These are phyloP conservation scores for Starmerella etchellsii DNA, from an alignment of 805 yeast genomes.

Conservation along the genomic window DNA sequence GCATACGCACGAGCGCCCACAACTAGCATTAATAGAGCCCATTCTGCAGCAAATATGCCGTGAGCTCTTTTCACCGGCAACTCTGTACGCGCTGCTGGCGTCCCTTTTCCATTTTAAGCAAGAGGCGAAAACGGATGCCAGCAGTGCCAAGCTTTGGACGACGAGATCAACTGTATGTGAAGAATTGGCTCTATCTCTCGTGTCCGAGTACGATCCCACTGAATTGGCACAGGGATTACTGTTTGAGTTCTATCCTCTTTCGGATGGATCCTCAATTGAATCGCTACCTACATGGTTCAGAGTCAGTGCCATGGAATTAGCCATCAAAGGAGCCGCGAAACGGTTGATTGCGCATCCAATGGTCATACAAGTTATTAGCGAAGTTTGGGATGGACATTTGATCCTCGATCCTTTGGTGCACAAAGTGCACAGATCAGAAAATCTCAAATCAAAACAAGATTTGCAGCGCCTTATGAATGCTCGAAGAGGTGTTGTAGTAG, in stretches of 20 bases:
- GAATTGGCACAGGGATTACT: slow-evolving; percentile 37
- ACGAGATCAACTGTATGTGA: slow-evolving; percentile 44
- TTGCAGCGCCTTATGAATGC: slow-evolving; percentile 21
- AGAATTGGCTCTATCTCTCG: slow-evolving; percentile 38
- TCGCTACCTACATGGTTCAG: slow-evolving; percentile 30
- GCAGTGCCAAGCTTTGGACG: slow-evolving; percentile 25
- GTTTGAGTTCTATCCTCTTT: slow-evolving; percentile 35
- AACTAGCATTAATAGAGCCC: slow-evolving; percentile 37
- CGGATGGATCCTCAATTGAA: slow-evolving; percentile 24
- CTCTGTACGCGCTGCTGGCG: slow-evolving; percentile 32
- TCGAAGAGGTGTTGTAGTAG: slow-evolving; percentile 27
- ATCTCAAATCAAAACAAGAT: slow-evolving; percentile 18
- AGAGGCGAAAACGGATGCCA: slow-evolving; percentile 26
- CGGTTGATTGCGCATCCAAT: slow-evolving; percentile 41
- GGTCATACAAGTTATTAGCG: slow-evolving; percentile 35
- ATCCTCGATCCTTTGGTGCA: slow-evolving; percentile 30
- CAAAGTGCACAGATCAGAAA: slow-evolving; percentile 26
- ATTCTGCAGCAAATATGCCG: slow-evolving; percentile 29
- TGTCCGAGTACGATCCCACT: slow-evolving; percentile 32
- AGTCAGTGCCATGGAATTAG: slow-evolving; percentile 37
- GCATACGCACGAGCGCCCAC: slow-evolving; percentile 41
- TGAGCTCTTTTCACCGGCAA: slow-evolving; percentile 23
- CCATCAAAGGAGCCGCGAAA: slow-evolving; percentile 42
- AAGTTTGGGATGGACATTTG: slow-evolving; percentile 42
- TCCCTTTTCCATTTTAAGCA: slow-evolving; percentile 29